Conservation (phyloP, 192 early-diverging fungal species). For the Linnemannia exigua region DNA sequence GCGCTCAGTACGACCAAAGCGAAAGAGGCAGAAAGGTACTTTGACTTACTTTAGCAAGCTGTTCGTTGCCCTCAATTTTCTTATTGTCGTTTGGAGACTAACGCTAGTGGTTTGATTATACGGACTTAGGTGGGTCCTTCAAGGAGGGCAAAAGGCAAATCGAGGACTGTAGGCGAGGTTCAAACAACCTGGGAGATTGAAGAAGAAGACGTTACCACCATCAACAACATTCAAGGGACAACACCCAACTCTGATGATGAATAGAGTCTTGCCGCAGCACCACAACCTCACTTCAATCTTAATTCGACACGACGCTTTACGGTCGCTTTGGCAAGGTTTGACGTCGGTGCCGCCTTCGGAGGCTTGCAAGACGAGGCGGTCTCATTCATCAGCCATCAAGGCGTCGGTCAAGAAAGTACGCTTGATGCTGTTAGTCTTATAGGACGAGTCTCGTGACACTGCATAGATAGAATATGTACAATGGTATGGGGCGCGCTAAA, state of each 20-base stretch:
- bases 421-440: too few relatives aligned
- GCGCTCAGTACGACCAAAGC: not conserved
- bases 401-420: too few relatives aligned
- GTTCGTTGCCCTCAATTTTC: too few relatives aligned
- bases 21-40: slow-evolving; percentile 5
- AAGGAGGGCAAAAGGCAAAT: not conserved
- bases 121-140: not conserved
- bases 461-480: too few relatives aligned
- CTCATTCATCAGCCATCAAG: too few relatives aligned
- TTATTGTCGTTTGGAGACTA: slow-evolving; percentile 1
- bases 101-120: not conserved
- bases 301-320: slow-evolving; percentile 12
- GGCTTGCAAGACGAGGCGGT: not conserved
- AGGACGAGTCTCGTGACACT: too few relatives aligned
- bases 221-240: slow-evolving; percentile 7
- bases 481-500: too few relatives aligned
- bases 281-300: slow-evolving; percentile 2
- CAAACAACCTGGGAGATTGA: slow-evolving; percentile 17
- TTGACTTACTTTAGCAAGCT: not conserved
- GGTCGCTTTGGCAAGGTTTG: slow-evolving; percentile 2
- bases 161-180: slow-evolving; percentile 14
- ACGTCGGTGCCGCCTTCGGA: slow-evolving; percentile 15
- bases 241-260: not conserved
- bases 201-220: not conserved
- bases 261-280: not conserved